Conservation (phyloP, 129 eudicot species). For the Tagetes patula region DNA sequence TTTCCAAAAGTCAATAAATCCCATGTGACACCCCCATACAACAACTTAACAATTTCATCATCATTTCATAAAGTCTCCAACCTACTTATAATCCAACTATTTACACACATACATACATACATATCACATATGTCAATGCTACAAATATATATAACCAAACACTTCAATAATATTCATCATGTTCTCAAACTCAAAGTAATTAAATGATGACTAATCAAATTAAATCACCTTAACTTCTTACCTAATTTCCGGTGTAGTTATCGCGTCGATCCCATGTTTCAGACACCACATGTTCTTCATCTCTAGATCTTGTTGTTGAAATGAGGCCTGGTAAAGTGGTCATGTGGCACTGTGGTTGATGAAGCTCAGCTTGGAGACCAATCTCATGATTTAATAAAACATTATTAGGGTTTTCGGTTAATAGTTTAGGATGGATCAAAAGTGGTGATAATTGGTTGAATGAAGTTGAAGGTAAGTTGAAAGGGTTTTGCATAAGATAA, state of each 20-base stretch:
- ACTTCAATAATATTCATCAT: background rate
- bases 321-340: conserved; percentile 16
- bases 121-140: conserved; percentile 2
- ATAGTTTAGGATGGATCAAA: background rate
- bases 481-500: conserved; percentile 32
- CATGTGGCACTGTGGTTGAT: background rate
- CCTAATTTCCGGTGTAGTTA: background rate
- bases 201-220: conserved; percentile 11
- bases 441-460: conserved; percentile 30
- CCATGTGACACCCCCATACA: conserved; percentile 30
- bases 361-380: too few relatives aligned
- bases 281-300: conserved; percentile 2
- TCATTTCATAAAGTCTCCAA: conserved; percentile 15
- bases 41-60: background rate
- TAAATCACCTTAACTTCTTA: conserved; percentile 22
- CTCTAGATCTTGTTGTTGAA: conserved; percentile 12
- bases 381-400: too few relatives aligned
- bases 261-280: background rate
- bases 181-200: background rate
- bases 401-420: too few relatives aligned
- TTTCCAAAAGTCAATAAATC: conserved; percentile 26
- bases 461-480: conserved; percentile 20
- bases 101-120: conserved; percentile 3
- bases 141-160: background rate
- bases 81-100: conserved; percentile 18